Percentiles rank a stretch among this genome's conserved stretches.
Evolutionary conservation across 1,139 yeast species (phyloP).

Genomic region (Suhomyces bokatorum): DNA sequence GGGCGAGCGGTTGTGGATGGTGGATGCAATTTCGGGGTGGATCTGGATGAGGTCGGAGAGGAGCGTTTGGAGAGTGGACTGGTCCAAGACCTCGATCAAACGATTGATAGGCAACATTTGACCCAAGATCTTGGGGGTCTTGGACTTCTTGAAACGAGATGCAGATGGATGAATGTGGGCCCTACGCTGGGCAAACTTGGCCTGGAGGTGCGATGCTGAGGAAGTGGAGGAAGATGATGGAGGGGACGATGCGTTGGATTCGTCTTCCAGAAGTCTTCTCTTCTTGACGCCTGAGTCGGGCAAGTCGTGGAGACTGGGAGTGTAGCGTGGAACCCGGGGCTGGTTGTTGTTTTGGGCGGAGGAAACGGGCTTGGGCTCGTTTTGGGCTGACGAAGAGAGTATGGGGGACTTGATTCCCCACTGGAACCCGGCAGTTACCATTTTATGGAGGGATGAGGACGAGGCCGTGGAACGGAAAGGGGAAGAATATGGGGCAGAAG

Average conservation of each 20-base stretch:
- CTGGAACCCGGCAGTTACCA: slow-evolving; percentile 38
- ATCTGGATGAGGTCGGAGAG: slow-evolving; percentile 52
- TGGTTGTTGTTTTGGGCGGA: slow-evolving; percentile 1
- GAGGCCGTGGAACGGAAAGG: background rate
- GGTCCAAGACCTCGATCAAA: slow-evolving; percentile 67
- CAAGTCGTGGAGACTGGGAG: slow-evolving; percentile 13
- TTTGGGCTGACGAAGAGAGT: slow-evolving; percentile 1
- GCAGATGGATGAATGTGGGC: slow-evolving; percentile 2
- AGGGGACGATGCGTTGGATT: slow-evolving; percentile 1
- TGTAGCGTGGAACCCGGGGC: slow-evolving; percentile 18
- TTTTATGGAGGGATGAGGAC: slow-evolving; percentile 1
- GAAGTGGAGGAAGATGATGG: background rate
- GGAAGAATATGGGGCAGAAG: background rate
- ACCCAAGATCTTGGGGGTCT: slow-evolving; percentile 48
- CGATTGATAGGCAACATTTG: slow-evolving; percentile 59
- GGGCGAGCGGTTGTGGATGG: slow-evolving; percentile 58
- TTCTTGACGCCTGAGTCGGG: slow-evolving; percentile 12
- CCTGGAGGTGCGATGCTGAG: slow-evolving; percentile 6
- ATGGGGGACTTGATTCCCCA: slow-evolving; percentile 30
- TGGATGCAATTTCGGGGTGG: slow-evolving; percentile 63
- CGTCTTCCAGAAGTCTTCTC: slow-evolving; percentile 21
- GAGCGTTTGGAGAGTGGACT: slow-evolving; percentile 52
- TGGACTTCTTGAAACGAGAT: slow-evolving; percentile 30
- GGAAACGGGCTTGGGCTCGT: background rate
- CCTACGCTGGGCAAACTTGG: slow-evolving; percentile 10